Conservation (phyloP, 257 asterid genomes). For the Fraxinus americana region DNA sequence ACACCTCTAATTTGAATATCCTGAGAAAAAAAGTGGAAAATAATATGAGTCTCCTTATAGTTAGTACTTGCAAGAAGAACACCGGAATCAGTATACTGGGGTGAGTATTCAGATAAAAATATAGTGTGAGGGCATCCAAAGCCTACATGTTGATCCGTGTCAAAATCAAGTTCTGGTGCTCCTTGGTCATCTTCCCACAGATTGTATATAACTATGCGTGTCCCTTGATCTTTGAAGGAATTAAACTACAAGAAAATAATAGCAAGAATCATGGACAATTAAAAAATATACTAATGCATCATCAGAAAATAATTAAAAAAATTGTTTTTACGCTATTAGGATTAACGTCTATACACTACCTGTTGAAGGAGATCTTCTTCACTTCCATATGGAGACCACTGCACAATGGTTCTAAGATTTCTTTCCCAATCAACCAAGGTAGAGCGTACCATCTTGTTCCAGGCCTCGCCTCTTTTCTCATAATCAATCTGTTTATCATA, state of each 20-base stretch:
- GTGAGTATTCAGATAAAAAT: not conserved
- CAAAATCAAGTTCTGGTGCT: slow-evolving; percentile 65
- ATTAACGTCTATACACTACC: slow-evolving; percentile 30
- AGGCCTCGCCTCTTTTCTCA: slow-evolving; percentile 45
- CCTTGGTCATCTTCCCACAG: slow-evolving; percentile 89
- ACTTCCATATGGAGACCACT: slow-evolving; percentile 75
- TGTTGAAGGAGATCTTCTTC: slow-evolving; percentile 69
- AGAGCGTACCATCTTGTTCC: slow-evolving; percentile 52
- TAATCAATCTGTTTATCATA: slow-evolving; percentile 59
- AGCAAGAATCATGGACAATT: not conserved
- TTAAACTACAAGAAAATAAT: slow-evolving; percentile 44
- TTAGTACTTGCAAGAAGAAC: not conserved
- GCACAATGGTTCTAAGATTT: slow-evolving; percentile 57
- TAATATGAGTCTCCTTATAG: not conserved
- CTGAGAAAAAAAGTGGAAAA: slow-evolving; percentile 35
- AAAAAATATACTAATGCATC: not conserved
- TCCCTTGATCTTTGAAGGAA: slow-evolving; percentile 61
- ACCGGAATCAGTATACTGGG: not conserved
- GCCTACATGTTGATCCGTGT: slow-evolving; percentile 54
- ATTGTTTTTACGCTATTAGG: not conserved
- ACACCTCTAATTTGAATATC: slow-evolving; percentile 75
- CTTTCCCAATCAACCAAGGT: slow-evolving; percentile 51
- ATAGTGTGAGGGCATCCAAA: not conserved
- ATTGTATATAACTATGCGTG: slow-evolving; percentile 73
- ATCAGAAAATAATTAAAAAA: not conserved